Conservation (phyloP, 108 stramenopile genomes). For the Epithemia pelagica region DNA sequence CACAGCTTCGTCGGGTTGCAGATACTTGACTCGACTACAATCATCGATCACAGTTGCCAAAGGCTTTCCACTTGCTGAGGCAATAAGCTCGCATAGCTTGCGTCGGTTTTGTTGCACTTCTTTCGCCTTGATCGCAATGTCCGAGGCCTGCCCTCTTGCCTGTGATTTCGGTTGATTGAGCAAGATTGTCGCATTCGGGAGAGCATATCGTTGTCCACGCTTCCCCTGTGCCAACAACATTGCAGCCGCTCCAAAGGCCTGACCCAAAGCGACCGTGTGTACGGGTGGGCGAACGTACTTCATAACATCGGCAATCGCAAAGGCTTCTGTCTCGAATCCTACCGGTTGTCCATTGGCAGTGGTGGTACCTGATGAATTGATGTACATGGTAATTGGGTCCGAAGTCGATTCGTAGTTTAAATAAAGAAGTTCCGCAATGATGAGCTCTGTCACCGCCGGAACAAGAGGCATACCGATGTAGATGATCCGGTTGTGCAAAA, state of each 20-base stretch:
- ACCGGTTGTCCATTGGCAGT: slow-evolving; percentile 85
- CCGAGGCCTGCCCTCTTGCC: slow-evolving; percentile 92
- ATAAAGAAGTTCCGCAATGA: slow-evolving; percentile 94
- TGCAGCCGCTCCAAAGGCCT: slow-evolving; percentile 94
- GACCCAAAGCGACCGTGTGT: slow-evolving; percentile 94
- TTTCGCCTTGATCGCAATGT: slow-evolving; percentile 94
- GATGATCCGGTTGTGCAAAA: slow-evolving; percentile 97
- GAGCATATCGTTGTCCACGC: slow-evolving; percentile 84
- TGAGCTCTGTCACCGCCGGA: slow-evolving; percentile 92
- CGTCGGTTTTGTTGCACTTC: slow-evolving; percentile 89
- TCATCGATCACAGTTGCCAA: slow-evolving; percentile 83
- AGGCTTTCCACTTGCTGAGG: slow-evolving; percentile 86
- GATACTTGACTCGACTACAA: slow-evolving; percentile 87
- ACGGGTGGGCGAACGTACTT: slow-evolving; percentile 95
- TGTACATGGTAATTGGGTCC: slow-evolving; percentile 95
- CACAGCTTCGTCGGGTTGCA: slow-evolving; percentile 94
- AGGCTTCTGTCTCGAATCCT: slow-evolving; percentile 97
- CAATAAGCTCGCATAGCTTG: slow-evolving; percentile 86
- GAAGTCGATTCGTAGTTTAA: slow-evolving; percentile 87
- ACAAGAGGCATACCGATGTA: slow-evolving; percentile 99
- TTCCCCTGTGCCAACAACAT: slow-evolving; percentile 92
- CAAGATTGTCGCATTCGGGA: slow-evolving; percentile 94
- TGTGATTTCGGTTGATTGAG: slow-evolving; percentile 91
- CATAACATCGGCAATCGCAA: slow-evolving; percentile 98
- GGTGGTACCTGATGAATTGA: slow-evolving; percentile 92